These are phyloP conservation scores for Trametopsis cervina DNA, from an alignment of 768 basidiomycete genomes.

Conservation along the genomic window DNA sequence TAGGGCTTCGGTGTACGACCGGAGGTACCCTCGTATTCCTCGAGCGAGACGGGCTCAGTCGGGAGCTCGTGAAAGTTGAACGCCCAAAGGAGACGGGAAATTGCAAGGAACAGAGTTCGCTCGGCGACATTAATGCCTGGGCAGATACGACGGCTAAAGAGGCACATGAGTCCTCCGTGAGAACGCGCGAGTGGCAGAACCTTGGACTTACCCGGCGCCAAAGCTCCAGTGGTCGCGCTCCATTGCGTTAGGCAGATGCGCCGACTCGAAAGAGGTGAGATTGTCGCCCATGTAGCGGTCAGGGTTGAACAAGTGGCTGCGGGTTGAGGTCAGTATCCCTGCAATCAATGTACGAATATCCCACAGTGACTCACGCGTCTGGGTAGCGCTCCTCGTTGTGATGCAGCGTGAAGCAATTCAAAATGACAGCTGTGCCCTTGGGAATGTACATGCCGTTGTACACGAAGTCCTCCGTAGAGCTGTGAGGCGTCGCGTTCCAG, in stretches of 20 bases:
- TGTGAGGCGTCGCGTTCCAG: constrained; percentile 26
- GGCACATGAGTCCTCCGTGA: background rate
- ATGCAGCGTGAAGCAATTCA: constrained; percentile 23
- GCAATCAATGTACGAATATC: background rate
- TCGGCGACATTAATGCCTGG: constrained; percentile 41
- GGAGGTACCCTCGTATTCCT: constrained; percentile 41
- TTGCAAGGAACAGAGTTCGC: constrained; percentile 37
- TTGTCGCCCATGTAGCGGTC: constrained; percentile 37
- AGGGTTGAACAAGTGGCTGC: constrained; percentile 30
- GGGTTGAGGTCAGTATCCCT: background rate
- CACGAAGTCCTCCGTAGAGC: constrained; percentile 23
- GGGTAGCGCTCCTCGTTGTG: constrained; percentile 30
- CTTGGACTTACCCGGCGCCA: constrained; percentile 36
- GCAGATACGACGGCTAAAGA: constrained; percentile 26
- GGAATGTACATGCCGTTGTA: constrained; percentile 26
- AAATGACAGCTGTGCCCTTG: constrained; percentile 21
- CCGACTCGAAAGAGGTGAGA: constrained; percentile 34
- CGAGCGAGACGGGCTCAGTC: constrained; percentile 37
- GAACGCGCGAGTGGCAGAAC: background rate
- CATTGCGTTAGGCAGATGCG: constrained; percentile 33
- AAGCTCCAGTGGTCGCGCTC: constrained; percentile 47
- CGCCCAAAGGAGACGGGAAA: constrained; percentile 42
- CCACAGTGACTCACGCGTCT: constrained; percentile 30
- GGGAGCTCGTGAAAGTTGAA: constrained; percentile 36
- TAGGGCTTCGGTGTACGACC: constrained; percentile 40